These are phyloP conservation scores for Gardenia jasminoides DNA, from an alignment of 257 asterid genomes.

Conservation along the genomic window DNA sequence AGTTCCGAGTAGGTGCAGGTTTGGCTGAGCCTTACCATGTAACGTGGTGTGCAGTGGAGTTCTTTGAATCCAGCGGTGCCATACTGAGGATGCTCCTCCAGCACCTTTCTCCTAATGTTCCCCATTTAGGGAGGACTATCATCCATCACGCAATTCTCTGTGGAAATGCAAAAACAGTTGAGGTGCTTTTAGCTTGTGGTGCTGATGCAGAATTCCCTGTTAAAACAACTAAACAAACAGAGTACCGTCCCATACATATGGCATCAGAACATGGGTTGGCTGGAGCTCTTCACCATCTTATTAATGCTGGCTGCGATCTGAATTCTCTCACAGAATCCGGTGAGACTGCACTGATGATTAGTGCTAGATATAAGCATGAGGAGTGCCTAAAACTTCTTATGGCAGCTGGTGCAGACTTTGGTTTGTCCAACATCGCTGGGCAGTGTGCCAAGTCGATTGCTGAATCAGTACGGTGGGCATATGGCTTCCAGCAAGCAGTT, in stretches of 20 bases:
- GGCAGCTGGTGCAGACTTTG: constrained; percentile 64
- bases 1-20: constrained; percentile 75
- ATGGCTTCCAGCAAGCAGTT: constrained; percentile 46
- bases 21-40: constrained; percentile 68
- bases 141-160: constrained; percentile 68
- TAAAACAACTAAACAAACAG: constrained; percentile 30
- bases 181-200: constrained; percentile 48
- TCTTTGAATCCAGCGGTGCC: constrained; percentile 58
- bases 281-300: constrained; percentile 41
- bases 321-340: constrained; percentile 54
- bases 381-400: constrained; percentile 57
- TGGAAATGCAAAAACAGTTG: constrained; percentile 46
- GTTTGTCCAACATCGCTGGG: constrained; percentile 32
- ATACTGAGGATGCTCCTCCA: constrained; percentile 61
- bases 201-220: constrained; percentile 51
- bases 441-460: constrained; percentile 44
- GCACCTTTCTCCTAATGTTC: constrained; percentile 51
- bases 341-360: constrained; percentile 62
- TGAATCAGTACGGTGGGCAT: constrained; percentile 41
- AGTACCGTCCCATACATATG: constrained; percentile 48
- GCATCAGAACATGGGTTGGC: constrained; percentile 49
- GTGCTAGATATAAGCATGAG: constrained; percentile 40
- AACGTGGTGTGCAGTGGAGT: constrained; percentile 84
- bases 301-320: constrained; percentile 42
- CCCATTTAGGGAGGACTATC: constrained; percentile 62